Evolutionary conservation across 2,329 filamentous ascomycete genomes (phyloP), one percentile per base, ranked within the genome.

Genomic region (Microsporum canis): DNA sequence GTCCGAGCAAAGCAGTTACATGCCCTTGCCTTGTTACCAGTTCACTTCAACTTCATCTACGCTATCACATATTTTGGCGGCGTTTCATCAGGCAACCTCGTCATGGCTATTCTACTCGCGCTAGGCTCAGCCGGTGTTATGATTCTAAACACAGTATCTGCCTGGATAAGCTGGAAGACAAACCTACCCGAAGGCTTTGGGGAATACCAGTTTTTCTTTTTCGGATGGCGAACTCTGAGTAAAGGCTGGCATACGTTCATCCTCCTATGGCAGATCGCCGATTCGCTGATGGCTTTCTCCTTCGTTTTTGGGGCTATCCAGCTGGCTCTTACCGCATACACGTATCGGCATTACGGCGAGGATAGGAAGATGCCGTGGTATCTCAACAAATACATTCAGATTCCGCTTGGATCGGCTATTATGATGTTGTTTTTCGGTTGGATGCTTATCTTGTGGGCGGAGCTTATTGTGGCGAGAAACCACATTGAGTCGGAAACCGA

Each of bases 201-300:
- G 29, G 45, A 38, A 45, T 60, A 60, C 36, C 59, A 51, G 36
- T 60, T 60, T 33, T 60, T 60, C 59, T 60, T 60, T 49, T 60
- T 60, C 34, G 59, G 59, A 36, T 60, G 59, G 59, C 34, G 59
- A 43, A 60, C 59, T 29, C 49, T 60, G 14, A 57, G 14, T 14
- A 27, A 27, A 43, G 59, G 59, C 23, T 60, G 59, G 59, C 51
- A 60, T 31, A 60, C 36, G 33, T 57, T 60, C 51, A 38, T 60
- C 36, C 38, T 60, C 23, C 31, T 60, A 17, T 60, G 59, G 59
- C 59, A 60, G 36, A 60, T 60, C 29, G n/a, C 7, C 10, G 59
- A 60, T 34, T 53, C 59, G 6, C 29, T 60, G 17, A 27, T 57
- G n/a, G 59, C 49, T 4, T 33, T 60, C 23, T 49, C 43, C 10